Evolutionary conservation across 169 alveolate genomes (phyloP).

Genomic region (Plasmodium cynomolgi): DNA sequence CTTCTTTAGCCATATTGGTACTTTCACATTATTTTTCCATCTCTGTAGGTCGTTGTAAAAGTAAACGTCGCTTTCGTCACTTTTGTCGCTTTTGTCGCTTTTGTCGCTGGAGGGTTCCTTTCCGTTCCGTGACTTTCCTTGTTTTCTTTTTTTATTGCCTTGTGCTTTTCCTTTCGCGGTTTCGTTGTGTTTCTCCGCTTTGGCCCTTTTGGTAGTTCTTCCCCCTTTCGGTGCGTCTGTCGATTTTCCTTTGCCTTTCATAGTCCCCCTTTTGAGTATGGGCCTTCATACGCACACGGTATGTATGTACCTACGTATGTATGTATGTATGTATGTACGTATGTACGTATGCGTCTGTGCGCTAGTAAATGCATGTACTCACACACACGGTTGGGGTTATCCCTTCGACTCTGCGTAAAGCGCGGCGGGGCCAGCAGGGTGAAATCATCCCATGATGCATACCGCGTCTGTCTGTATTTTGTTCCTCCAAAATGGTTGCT

Average conservation of each 20-base stretch:
- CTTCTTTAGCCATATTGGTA: conserved; percentile 70
- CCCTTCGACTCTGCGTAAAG: not conserved
- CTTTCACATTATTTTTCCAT: conserved; percentile 62
- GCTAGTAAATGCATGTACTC: not conserved
- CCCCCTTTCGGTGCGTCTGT: conserved; percentile 2
- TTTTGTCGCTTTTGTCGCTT: conserved; percentile 23
- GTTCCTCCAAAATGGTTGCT: not conserved
- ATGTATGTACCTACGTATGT: not conserved
- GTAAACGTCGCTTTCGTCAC: conserved; percentile 68
- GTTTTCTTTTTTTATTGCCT: conserved; percentile 3
- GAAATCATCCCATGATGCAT: not conserved
- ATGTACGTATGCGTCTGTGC: too few species aligned
- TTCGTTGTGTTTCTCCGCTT: not conserved
- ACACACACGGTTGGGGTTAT: not conserved
- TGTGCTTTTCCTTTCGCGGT: conserved; percentile 1
- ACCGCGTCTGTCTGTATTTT: not conserved
- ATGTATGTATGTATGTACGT: not conserved
- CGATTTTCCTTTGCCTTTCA: conserved; percentile 1
- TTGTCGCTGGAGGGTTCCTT: not conserved
- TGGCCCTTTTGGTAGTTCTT: not conserved
- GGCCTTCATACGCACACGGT: not conserved
- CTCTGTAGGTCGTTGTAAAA: conserved; percentile 70
- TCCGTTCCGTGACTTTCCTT: not conserved
- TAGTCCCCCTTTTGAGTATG: not conserved
- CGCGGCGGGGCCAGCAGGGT: not conserved